Percentiles rank a stretch among this genome's conserved stretches.
Evolutionary conservation across 2,329 filamentous ascomycete species (phyloP).

Genomic region (Neofusicoccum cordaticola): DNA sequence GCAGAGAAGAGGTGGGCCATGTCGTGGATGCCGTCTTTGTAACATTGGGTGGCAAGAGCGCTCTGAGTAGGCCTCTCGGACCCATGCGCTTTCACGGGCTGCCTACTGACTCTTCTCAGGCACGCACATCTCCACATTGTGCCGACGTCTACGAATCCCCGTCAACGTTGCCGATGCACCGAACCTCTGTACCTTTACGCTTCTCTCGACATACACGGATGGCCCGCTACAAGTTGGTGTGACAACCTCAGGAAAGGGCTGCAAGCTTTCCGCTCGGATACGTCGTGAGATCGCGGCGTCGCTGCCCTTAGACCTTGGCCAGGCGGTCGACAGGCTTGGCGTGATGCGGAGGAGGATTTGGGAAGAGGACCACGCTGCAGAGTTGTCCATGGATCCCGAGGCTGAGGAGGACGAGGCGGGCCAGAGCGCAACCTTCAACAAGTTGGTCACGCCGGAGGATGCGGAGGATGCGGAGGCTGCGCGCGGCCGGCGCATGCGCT

Average conservation of each 20-base stretch:
- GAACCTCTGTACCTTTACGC: conserved; percentile 80
- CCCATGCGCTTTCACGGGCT: neutral
- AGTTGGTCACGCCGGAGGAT: conserved; percentile 71
- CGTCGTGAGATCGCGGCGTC: conserved; percentile 81
- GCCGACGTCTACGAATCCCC: conserved; percentile 77
- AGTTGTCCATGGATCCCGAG: conserved; percentile 43
- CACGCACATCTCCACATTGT: conserved; percentile 68
- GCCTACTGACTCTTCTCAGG: conserved; percentile 42
- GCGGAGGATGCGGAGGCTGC: conserved; percentile 69
- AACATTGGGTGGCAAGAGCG: conserved; percentile 56
- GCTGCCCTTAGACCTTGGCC: conserved; percentile 71
- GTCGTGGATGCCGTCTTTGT: conserved; percentile 94
- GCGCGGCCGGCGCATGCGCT: conserved; percentile 80
- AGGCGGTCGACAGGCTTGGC: conserved; percentile 74
- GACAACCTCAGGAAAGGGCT: conserved; percentile 91
- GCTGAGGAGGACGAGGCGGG: conserved; percentile 63
- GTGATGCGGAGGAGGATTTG: conserved; percentile 43
- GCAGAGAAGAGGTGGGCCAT: conserved; percentile 71
- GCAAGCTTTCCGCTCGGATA: conserved; percentile 87
- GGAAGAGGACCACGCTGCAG: conserved; percentile 51
- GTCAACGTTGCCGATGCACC: conserved; percentile 90
- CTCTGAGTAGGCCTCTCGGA: conserved; percentile 39
- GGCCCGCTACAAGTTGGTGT: conserved; percentile 93
- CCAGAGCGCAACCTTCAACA: conserved; percentile 82
- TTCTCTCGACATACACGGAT: conserved; percentile 85